phyloP scores from a whole-genome alignment of 768 basidiomycete genomes.

The Tephrocybe sp. region DNA sequence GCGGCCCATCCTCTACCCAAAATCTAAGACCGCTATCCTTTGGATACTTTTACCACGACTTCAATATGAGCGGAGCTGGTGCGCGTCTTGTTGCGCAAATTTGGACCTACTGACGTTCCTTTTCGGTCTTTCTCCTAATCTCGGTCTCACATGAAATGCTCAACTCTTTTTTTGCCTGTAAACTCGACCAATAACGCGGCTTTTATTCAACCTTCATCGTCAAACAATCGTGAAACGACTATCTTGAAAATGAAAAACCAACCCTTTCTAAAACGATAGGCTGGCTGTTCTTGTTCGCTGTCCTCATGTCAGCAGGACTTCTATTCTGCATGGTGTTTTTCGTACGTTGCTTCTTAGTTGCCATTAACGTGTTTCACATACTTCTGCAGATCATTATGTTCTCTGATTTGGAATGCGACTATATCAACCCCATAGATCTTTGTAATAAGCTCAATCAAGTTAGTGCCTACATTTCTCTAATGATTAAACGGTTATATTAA shows the following conservation, averaged over 20 bases:
- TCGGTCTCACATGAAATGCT: not conserved
- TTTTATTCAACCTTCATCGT: not conserved
- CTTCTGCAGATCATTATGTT: constrained; percentile 96
- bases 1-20: constrained; percentile 1
- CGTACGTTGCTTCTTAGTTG: constrained; percentile 49
- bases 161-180: not conserved
- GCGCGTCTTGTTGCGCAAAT: constrained; percentile 19
- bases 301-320: constrained; percentile 91
- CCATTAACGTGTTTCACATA: not conserved
- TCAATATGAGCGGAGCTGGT: constrained; percentile 42
- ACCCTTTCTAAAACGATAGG: constrained; percentile 40
- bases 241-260: not conserved
- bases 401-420: constrained; percentile 98
- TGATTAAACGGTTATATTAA: not conserved
- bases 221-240: constrained; percentile 7
- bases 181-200: too few species aligned
- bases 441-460: constrained; percentile 99
- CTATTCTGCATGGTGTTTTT: constrained; percentile 99
- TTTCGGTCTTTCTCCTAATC: constrained; percentile 2
- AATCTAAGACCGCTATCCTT: constrained; percentile 4
- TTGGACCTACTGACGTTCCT: constrained; percentile 10
- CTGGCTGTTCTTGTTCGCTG: constrained; percentile 96
- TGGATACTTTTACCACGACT: constrained; percentile 16
- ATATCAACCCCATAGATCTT: constrained; percentile 99
- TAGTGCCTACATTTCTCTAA: constrained; percentile 18